Evolutionary conservation across 1,284 basidiomycete genomes (phyloP).

Genomic region (Mycosarcoma maydis): DNA sequence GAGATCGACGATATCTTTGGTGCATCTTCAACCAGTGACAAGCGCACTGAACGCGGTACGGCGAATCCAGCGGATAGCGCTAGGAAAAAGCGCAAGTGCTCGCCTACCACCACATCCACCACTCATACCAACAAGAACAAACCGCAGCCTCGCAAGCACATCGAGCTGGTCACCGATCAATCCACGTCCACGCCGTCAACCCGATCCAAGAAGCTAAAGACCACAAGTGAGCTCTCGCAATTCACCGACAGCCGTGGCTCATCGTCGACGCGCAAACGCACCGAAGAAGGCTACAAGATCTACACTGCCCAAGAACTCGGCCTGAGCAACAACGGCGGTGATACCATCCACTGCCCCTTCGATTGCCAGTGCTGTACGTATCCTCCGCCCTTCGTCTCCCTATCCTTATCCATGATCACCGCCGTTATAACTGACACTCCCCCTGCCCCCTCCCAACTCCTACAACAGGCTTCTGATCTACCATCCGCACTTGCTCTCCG

Average conservation of each 20-base stretch:
- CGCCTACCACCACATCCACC: too few relatives aligned
- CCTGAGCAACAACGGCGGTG: conserved; percentile 10
- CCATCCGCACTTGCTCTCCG: too few relatives aligned
- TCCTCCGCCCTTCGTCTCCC: background rate
- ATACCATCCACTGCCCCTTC: conserved; percentile 30
- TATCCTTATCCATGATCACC: too few relatives aligned
- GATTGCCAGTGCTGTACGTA: conserved; percentile 42
- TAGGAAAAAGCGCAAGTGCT: too few relatives aligned
- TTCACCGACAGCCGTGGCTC: conserved; percentile 28
- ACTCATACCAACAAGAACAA: too few relatives aligned
- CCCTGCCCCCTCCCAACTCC: too few relatives aligned
- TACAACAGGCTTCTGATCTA: too few relatives aligned
- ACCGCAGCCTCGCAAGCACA: too few relatives aligned
- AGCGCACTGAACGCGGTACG: too few relatives aligned
- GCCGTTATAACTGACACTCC: too few relatives aligned
- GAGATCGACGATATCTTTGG: conserved; percentile 34
- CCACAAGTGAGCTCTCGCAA: background rate
- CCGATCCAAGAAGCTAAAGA: background rate
- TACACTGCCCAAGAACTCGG: conserved; percentile 20
- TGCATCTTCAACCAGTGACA: too few relatives aligned
- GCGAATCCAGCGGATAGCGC: too few relatives aligned
- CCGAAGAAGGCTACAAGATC: conserved; percentile 30
- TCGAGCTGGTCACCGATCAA: background rate
- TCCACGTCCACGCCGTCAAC: background rate
- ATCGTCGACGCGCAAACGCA: conserved; percentile 5